Evolutionary conservation across 768 basidiomycete genomes (phyloP), one percentile per base, ranked within the genome.

Genomic region (Hygrophorus pudorinus): DNA sequence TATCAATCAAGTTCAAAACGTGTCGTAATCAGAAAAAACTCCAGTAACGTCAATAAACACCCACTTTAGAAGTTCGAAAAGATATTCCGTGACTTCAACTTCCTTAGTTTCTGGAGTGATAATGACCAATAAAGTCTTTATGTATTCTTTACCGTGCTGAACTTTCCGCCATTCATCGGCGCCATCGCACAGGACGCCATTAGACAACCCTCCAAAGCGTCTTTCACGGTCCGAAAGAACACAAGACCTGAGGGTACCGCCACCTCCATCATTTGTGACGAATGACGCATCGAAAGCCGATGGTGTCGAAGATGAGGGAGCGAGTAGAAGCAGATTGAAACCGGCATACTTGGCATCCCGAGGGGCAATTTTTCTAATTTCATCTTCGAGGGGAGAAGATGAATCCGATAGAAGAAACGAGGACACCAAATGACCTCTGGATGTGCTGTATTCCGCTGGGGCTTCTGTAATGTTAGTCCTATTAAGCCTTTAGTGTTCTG

Each of bases 381-480:
- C 68, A 41, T 71, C 68, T 51, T 75, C 67, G 39, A 85, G 60
- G 24, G 69, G 61, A 48, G 57, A 56, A 42, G 66, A 58, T 43
- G 68, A 61, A 56, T 72, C 64, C 40, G 77, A 72, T 52, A 72
- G 61, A 53, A 91, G 73, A 56, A 85, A 88, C 17, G 76, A 73
- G 21, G 81, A 72, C 39, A 78, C 68, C 50, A 91, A 68, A 43
- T 67, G 64, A 39, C 88, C 88, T 52, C 88, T 73, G 53, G 86
- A 85, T 24, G 73, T 73, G 45, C 60, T 48, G 51, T 72, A 75
- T 39, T 60, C 55, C 49, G 56, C 58, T 31, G 57, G 45, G n/a
- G 75, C 65, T 61, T 90, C 87, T 34, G 82, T 85, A 59, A 90
- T 88, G 65, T 91, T 90, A 14, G 88, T 91, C 58, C 86, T 88